Percentiles rank a stretch among this genome's conserved stretches.
Conservation (phyloP, 228 moss, liverwort and hornwort species). For the Sphagnum fallax region DNA sequence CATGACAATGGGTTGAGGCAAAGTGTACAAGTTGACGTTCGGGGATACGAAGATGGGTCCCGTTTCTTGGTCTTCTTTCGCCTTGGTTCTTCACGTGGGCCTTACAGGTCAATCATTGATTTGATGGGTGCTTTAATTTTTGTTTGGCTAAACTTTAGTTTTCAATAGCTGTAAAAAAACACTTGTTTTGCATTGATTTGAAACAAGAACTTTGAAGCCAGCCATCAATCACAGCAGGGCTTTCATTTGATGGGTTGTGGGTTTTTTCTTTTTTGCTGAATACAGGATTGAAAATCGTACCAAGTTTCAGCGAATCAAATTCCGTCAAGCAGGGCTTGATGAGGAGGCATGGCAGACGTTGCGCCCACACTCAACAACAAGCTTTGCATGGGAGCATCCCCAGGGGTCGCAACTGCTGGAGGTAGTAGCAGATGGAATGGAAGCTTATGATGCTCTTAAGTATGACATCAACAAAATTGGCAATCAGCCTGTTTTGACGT, state of each 20-base stretch:
- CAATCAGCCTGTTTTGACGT: constrained; percentile 43
- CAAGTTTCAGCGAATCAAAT: constrained; percentile 25
- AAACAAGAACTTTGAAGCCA: too few species aligned
- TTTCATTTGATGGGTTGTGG: too few species aligned
- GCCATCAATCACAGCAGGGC: too few species aligned
- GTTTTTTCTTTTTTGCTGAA: background rate
- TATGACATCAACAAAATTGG: constrained; percentile 59
- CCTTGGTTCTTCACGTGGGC: constrained; percentile 74
- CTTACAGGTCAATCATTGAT: constrained; percentile 52
- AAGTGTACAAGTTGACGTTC: constrained; percentile 56
- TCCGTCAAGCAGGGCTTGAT: constrained; percentile 68
- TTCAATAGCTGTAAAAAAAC: too few species aligned
- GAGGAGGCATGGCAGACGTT: constrained; percentile 60
- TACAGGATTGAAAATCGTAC: constrained; percentile 92
- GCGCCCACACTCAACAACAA: constrained; percentile 59
- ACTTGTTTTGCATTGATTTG: too few species aligned
- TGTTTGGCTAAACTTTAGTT: too few species aligned
- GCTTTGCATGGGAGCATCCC: constrained; percentile 81
- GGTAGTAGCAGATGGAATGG: constrained; percentile 36
- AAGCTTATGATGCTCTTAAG: constrained; percentile 16
- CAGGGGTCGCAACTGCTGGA: constrained; percentile 56
- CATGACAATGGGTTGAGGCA: constrained; percentile 34
- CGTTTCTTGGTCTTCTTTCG: constrained; percentile 54
- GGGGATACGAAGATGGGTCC: constrained; percentile 75
- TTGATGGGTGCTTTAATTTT: too few species aligned